phyloP scores from a whole-genome alignment of 2,329 filamentous ascomycete species.

The Fusarium veterinarium region DNA sequence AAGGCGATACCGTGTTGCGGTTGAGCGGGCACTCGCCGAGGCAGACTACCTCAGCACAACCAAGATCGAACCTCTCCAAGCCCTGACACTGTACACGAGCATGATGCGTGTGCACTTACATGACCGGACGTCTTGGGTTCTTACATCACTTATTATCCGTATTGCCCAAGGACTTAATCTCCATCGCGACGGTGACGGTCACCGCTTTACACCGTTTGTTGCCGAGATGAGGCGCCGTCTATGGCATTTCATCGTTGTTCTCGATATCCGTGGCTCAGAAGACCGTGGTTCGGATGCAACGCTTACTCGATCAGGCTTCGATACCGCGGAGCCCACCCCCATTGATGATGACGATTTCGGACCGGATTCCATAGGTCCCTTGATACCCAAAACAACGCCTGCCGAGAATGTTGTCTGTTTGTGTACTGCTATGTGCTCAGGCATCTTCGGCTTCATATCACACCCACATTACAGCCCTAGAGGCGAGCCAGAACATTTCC shows the following conservation, averaged over 20 bases:
- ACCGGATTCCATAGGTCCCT: constrained; percentile 51
- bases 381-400: constrained; percentile 51
- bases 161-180: constrained; percentile 57
- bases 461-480: constrained; percentile 47
- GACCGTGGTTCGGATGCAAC: constrained; percentile 62
- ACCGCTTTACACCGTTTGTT: constrained; percentile 60
- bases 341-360: constrained; percentile 65
- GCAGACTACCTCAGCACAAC: constrained; percentile 58
- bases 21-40: constrained; percentile 54
- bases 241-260: constrained; percentile 72
- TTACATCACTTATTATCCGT: constrained; percentile 55
- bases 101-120: constrained; percentile 53
- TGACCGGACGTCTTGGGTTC: constrained; percentile 56
- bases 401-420: constrained; percentile 56
- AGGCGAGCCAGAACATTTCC: constrained; percentile 29
- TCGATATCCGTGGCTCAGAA: constrained; percentile 67
- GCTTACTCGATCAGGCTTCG: constrained; percentile 56
- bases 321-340: constrained; percentile 62
- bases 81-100: constrained; percentile 55
- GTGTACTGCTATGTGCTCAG: constrained; percentile 54
- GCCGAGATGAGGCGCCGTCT: constrained; percentile 69
- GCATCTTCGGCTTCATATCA: constrained; percentile 54
- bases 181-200: constrained; percentile 56
- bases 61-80: constrained; percentile 55
- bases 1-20: constrained; percentile 47